Evolutionary conservation across 1,284 basidiomycete genomes (phyloP), one percentile per base, ranked within the genome.

Genomic region (Phylloboletellus chloephorus): DNA sequence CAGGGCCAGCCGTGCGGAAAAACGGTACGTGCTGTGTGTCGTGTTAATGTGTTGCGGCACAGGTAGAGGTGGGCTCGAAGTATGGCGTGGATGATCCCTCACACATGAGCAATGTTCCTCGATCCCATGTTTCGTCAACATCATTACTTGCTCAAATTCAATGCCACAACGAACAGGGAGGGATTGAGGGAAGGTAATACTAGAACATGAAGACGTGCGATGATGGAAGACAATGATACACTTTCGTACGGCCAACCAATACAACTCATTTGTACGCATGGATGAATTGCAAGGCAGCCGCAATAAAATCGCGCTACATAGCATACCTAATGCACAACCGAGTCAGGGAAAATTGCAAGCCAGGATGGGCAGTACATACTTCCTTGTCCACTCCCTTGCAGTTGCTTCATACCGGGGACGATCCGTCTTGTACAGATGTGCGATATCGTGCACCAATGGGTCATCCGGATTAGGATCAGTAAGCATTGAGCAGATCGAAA

Each of bases 401-500:
- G 90, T 96, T 49, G 89, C 85, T 68, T 96, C 93, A 65, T 96
- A 96, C 58, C 90, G 81, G 52, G 87, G 72, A 57, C 90, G 82
- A 67, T 96, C 91, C 34, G 88, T 94, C 88, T 95, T 95, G 81
- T 95, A 97, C 53, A 92, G 68, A 69, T 94, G 83, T 25, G 91
- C 82, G 50, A 87, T 86, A 50, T 86, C 82, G 39, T 84, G 82
- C 33, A 85, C 82, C 62, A 85, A 69, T 4, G 72, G 93, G 62
- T 97, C 93, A 66, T 95, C 92, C 42, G 93, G 93, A 70, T 96
- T 97, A 53, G 93, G 93, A 65, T 97, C 94, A 35, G 91, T 95
- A 58, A 97, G 70, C 88, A 96, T 93, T 52, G 94, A 96, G 58
- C 90, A 95, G 61, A 97, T 94, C 59, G 90, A 95, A 56, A 96